A percentile compares a stretch with the other conserved stretches of the same genome.
Conservation (phyloP, 2,329 filamentous ascomycete species). For the Apiospora malaysiana region DNA sequence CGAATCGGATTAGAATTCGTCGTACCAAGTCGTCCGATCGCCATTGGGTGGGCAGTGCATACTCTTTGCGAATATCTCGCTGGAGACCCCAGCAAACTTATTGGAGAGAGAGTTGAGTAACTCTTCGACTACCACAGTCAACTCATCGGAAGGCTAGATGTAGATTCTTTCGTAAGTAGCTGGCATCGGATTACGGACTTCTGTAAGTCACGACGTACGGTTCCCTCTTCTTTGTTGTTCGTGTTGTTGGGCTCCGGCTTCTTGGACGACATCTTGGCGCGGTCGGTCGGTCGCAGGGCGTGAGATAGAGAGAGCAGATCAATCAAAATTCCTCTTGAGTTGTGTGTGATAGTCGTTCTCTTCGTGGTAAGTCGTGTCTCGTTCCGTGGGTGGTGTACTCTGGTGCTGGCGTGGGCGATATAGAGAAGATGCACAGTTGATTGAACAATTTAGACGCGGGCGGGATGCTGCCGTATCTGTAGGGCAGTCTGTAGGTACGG, state of each 20-base stretch:
- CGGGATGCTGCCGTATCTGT: background rate
- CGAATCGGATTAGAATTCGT: background rate
- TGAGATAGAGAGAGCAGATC: background rate
- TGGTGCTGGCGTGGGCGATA: background rate
- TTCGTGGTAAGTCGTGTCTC: background rate
- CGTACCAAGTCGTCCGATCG: background rate
- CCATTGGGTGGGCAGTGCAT: slow-evolving; percentile 31
- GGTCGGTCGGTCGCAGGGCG: background rate
- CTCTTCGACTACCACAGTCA: slow-evolving; percentile 83
- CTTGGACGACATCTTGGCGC: slow-evolving; percentile 35
- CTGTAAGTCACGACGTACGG: slow-evolving; percentile 16
- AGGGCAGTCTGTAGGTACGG: too few species aligned
- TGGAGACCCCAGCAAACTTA: slow-evolving; percentile 85
- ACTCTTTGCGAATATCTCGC: slow-evolving; percentile 90
- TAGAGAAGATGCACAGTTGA: background rate
- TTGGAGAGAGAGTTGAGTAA: slow-evolving; percentile 82
- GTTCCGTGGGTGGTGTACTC: background rate
- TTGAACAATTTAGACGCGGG: background rate
- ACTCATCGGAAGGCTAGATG: slow-evolving; percentile 58
- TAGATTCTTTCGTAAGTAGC: background rate
- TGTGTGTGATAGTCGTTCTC: background rate
- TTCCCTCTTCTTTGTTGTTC: slow-evolving; percentile 19
- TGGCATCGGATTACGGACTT: background rate
- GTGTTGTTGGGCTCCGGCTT: slow-evolving; percentile 29
- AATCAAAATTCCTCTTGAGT: too few species aligned